Evolutionary conservation across 352 stramenopile species (phyloP).

Genomic region (Plasmopara halstedii): DNA sequence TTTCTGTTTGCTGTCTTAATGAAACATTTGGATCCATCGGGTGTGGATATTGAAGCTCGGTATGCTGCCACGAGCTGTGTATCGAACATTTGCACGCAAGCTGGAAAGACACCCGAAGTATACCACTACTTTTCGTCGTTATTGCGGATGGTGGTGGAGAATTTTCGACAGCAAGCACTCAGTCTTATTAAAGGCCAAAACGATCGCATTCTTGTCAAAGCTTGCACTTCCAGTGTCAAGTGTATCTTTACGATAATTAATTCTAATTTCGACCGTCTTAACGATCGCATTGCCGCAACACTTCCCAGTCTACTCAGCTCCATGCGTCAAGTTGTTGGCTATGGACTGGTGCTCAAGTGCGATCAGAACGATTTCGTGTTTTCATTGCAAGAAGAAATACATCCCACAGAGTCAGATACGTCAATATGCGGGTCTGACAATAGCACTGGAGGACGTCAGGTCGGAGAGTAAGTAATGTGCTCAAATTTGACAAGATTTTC

Average conservation of each 20-base stretch:
- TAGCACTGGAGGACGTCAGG: conserved; percentile 20
- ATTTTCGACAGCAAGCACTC: conserved; percentile 71
- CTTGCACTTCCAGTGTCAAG: conserved; percentile 82
- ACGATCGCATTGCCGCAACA: conserved; percentile 45
- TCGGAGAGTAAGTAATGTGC: conserved; percentile 41
- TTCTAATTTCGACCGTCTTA: conserved; percentile 50
- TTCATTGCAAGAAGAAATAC: conserved; percentile 46
- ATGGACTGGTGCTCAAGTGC: conserved; percentile 43
- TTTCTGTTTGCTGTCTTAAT: conserved; percentile 60
- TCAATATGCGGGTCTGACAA: conserved; percentile 61
- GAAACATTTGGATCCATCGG: conserved; percentile 66
- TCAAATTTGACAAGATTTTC: not conserved
- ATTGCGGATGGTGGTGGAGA: conserved; percentile 79
- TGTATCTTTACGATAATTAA: conserved; percentile 81
- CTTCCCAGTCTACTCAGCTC: conserved; percentile 61
- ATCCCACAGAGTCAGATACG: conserved; percentile 62
- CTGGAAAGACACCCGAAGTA: conserved; percentile 58
- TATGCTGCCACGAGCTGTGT: conserved; percentile 83
- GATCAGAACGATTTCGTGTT: conserved; percentile 51
- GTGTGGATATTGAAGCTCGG: conserved; percentile 75
- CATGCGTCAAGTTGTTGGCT: conserved; percentile 76
- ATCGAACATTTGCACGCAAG: conserved; percentile 66
- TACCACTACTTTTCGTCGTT: conserved; percentile 64
- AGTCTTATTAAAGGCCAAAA: conserved; percentile 55
- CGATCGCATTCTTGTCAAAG: conserved; percentile 75